Evolutionary conservation across 1,284 basidiomycete genomes (phyloP).

Genomic region (Rhodotorula sp.): DNA sequence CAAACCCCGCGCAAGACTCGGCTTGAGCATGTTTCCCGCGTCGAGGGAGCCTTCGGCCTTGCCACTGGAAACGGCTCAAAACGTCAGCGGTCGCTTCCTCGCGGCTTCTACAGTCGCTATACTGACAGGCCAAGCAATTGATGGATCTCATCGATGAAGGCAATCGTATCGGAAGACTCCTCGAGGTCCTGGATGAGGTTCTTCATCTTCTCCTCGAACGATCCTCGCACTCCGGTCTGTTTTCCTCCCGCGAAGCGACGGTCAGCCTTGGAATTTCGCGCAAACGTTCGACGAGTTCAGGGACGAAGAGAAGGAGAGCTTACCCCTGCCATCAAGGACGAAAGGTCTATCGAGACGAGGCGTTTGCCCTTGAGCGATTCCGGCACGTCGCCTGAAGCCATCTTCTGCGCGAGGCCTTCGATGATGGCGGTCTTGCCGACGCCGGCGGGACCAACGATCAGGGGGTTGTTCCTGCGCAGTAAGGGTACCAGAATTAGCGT

Average conservation of each 20-base stretch:
- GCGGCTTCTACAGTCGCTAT: slow-evolving; percentile 63
- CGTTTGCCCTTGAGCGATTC: slow-evolving; percentile 82
- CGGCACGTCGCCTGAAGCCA: slow-evolving; percentile 86
- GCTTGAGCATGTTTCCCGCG: slow-evolving; percentile 87
- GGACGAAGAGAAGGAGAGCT: background rate
- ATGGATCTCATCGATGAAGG: slow-evolving; percentile 22
- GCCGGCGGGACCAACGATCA: slow-evolving; percentile 43
- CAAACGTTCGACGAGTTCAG: too few species aligned
- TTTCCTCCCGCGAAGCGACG: slow-evolving; percentile 66
- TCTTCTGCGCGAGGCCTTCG: slow-evolving; percentile 84
- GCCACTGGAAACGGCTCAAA: slow-evolving; percentile 66
- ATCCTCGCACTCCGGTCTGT: slow-evolving; percentile 74
- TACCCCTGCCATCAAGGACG: slow-evolving; percentile 17
- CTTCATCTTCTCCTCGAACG: slow-evolving; percentile 91
- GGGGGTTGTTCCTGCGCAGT: slow-evolving; percentile 24
- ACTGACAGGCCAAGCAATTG: slow-evolving; percentile 9
- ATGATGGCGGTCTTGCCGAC: slow-evolving; percentile 91
- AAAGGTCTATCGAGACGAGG: slow-evolving; percentile 55
- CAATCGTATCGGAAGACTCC: slow-evolving; percentile 60
- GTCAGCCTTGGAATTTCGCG: slow-evolving; percentile 64
- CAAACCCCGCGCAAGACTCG: slow-evolving; percentile 57
- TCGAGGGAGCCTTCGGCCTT: slow-evolving; percentile 90
- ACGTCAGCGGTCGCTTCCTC: slow-evolving; percentile 80
- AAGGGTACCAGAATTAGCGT: accelerated
- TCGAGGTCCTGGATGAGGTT: slow-evolving; percentile 76